Evolutionary conservation across 345 rosid species (phyloP).

Genomic region (Bruguiera parviflora): DNA sequence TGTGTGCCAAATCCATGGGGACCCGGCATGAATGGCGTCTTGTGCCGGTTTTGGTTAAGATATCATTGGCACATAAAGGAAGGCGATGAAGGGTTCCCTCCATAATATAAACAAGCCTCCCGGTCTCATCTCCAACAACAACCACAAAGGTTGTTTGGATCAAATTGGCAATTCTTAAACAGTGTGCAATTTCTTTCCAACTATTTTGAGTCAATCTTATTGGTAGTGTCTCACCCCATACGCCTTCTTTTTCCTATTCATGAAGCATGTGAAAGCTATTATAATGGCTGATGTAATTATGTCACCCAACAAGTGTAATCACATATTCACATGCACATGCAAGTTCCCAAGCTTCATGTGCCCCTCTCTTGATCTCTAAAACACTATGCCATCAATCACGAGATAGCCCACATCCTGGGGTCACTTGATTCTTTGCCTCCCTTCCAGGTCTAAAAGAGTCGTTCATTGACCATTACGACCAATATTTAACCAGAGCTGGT

Average conservation of each 20-base stretch:
- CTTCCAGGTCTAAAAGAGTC: neutral
- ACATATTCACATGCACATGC: neutral
- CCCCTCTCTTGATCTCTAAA: neutral
- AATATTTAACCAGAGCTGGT: neutral
- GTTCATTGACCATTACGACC: neutral
- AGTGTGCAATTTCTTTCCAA: neutral
- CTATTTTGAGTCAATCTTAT: neutral
- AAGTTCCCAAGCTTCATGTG: neutral
- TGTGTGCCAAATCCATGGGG: neutral
- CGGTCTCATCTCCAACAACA: slow-evolving; percentile 10
- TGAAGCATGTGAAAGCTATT: slow-evolving; percentile 3
- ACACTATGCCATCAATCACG: no score
- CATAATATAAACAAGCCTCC: neutral
- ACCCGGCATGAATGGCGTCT: neutral
- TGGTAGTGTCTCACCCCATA: neutral
- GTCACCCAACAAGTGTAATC: neutral
- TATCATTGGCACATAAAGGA: neutral
- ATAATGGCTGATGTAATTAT: slow-evolving; percentile 3
- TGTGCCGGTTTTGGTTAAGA: neutral
- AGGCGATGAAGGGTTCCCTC: neutral
- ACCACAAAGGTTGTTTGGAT: slow-evolving; percentile 1
- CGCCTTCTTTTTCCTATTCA: neutral
- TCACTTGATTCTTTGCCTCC: neutral
- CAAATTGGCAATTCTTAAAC: slow-evolving; percentile 6
- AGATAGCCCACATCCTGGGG: neutral